Conservation (phyloP, 129 eudicot genomes). For the Dittrichia graveolens region DNA sequence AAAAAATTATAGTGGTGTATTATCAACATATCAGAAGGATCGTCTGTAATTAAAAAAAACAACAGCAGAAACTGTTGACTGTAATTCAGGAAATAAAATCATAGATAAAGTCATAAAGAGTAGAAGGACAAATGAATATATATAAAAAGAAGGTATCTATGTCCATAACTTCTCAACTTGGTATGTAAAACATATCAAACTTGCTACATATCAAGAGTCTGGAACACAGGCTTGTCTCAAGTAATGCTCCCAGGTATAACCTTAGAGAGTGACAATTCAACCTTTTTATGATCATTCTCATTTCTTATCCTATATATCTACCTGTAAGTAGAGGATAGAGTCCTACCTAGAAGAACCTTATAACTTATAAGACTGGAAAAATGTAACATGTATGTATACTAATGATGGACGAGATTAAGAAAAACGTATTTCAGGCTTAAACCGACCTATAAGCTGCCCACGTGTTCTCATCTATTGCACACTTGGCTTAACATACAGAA, state of each 20-base stretch:
- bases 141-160: neutral
- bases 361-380: too few relatives aligned
- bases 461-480: neutral
- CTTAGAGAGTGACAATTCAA: too few relatives aligned
- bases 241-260: constrained; percentile 1
- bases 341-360: too few relatives aligned
- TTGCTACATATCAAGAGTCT: too few relatives aligned
- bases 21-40: neutral
- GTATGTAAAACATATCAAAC: neutral
- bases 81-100: neutral
- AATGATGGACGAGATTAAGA: neutral
- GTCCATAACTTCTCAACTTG: neutral
- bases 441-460: neutral
- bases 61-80: neutral
- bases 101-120: neutral
- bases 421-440: constrained; percentile 2
- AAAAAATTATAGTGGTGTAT: too few relatives aligned
- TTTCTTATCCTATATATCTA: too few relatives aligned
- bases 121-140: neutral
- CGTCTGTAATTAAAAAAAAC: neutral
- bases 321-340: too few relatives aligned
- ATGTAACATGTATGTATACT: too few relatives aligned
- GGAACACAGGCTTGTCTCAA: too few relatives aligned
- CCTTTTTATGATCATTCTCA: too few relatives aligned
- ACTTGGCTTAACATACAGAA: neutral